Evolutionary conservation across 495 filamentous ascomycete genomes (phyloP).

Genomic region (Trypethelium eluteriae): DNA sequence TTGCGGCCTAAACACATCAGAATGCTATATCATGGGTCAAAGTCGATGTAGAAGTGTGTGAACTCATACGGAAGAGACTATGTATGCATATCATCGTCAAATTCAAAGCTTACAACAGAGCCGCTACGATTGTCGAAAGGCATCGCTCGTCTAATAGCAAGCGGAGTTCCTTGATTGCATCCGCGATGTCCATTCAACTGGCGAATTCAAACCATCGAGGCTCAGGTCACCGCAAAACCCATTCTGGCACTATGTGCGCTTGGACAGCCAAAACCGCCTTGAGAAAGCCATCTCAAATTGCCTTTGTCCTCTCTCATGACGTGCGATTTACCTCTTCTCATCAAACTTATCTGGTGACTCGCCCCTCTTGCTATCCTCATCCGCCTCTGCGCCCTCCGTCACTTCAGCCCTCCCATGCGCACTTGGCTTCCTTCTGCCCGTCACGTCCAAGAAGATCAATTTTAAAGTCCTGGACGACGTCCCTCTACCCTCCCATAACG

Average conservation of each 20-base stretch:
- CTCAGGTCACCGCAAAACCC: background rate
- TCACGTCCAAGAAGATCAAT: constrained; percentile 60
- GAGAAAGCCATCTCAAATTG: background rate
- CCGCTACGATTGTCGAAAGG: background rate
- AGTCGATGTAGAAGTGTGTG: too few relatives aligned
- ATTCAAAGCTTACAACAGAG: background rate
- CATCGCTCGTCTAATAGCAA: background rate
- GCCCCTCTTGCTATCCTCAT: constrained; percentile 20
- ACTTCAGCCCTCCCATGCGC: constrained; percentile 24
- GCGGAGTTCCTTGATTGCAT: background rate
- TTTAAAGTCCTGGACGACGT: constrained; percentile 59
- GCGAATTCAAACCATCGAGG: too few relatives aligned
- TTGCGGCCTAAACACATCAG: background rate
- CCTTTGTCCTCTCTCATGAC: too few relatives aligned
- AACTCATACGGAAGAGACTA: too few relatives aligned
- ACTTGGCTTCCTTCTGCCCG: constrained; percentile 46
- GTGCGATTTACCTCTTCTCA: background rate
- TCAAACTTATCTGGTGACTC: constrained; percentile 25
- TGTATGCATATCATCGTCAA: background rate
- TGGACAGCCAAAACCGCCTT: background rate
- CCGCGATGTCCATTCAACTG: too few relatives aligned
- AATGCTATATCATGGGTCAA: too few relatives aligned
- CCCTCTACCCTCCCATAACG: constrained; percentile 69
- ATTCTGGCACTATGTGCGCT: too few relatives aligned
- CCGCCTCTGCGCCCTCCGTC: constrained; percentile 23